Percentiles rank a stretch among this genome's conserved stretches.
Evolutionary conservation across 441 rosid species (phyloP).

Genomic region (Rhodomyrtus psidioides): DNA sequence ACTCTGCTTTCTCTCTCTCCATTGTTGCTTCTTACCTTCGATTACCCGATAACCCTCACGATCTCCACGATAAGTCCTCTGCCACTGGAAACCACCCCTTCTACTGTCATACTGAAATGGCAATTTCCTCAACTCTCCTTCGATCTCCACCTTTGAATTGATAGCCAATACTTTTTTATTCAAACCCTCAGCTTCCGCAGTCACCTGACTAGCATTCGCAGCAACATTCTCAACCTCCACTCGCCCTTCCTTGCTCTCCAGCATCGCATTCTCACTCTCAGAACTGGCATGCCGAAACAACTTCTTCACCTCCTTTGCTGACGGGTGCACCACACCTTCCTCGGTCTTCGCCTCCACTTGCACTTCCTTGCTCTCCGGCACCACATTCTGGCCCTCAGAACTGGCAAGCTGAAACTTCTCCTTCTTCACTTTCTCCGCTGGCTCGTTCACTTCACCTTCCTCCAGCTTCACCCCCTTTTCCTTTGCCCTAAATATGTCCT

Average conservation of each 20-base stretch:
- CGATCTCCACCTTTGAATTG: neutral
- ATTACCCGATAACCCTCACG: neutral
- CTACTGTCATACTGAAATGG: neutral
- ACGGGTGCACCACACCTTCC: neutral
- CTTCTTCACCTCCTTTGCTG: constrained; percentile 1
- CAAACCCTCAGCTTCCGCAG: neutral
- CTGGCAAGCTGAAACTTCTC: neutral
- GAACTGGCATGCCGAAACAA: neutral
- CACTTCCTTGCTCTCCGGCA: neutral
- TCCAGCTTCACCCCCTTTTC: neutral
- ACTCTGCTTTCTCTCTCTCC: neutral
- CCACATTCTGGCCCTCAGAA: neutral
- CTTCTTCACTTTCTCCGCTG: neutral
- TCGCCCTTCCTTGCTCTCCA: neutral
- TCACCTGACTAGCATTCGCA: neutral
- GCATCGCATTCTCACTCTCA: neutral
- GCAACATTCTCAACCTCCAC: neutral
- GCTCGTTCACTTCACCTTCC: neutral
- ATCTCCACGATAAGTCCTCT: neutral
- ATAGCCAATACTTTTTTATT: neutral
- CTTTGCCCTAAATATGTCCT: neutral
- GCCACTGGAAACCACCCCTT: neutral
- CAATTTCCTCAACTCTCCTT: neutral
- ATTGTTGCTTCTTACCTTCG: neutral
- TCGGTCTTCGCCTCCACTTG: neutral